Percentiles rank a stretch among this genome's conserved stretches.
These are phyloP conservation scores for Didymella glomerata DNA, from an alignment of 2,329 filamentous ascomycete species.

Conservation along the genomic window DNA sequence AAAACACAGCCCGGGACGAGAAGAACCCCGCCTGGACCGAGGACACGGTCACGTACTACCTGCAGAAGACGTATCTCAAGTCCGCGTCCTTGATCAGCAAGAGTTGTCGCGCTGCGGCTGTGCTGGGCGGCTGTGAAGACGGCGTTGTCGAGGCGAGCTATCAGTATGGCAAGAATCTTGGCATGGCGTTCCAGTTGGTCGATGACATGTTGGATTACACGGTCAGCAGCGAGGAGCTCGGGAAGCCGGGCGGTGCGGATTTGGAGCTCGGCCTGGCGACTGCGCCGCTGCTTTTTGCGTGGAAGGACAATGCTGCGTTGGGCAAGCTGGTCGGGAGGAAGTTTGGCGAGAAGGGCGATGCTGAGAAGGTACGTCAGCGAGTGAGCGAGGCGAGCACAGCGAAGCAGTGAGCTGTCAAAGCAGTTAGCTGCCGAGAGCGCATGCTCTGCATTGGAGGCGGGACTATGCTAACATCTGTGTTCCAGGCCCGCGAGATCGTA, in stretches of 20 bases:
- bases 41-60: conserved; percentile 88
- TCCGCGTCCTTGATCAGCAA: conserved; percentile 96
- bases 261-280: conserved; percentile 92
- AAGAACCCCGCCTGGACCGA: conserved; percentile 84
- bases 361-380: conserved; percentile 72
- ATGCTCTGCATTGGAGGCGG: no score
- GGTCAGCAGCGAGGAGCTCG: conserved; percentile 80
- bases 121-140: conserved; percentile 79
- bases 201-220: conserved; percentile 99
- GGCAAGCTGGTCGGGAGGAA: conserved; percentile 91
- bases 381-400: neutral
- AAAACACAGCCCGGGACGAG: conserved; percentile 93
- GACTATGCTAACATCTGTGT: neutral
- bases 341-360: conserved; percentile 84
- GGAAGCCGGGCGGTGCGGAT: conserved; percentile 94
- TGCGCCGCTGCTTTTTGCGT: conserved; percentile 92
- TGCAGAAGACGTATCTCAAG: conserved; percentile 98
- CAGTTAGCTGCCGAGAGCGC: no score
- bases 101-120: conserved; percentile 86
- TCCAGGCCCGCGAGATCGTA: conserved; percentile 85
- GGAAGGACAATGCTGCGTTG: conserved; percentile 86
- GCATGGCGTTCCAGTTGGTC: conserved; percentile 94
- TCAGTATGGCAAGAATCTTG: conserved; percentile 89
- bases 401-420: neutral
- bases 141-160: conserved; percentile 92